Conservation (phyloP, 768 basidiomycete genomes). For the Lactifluus volemus region DNA sequence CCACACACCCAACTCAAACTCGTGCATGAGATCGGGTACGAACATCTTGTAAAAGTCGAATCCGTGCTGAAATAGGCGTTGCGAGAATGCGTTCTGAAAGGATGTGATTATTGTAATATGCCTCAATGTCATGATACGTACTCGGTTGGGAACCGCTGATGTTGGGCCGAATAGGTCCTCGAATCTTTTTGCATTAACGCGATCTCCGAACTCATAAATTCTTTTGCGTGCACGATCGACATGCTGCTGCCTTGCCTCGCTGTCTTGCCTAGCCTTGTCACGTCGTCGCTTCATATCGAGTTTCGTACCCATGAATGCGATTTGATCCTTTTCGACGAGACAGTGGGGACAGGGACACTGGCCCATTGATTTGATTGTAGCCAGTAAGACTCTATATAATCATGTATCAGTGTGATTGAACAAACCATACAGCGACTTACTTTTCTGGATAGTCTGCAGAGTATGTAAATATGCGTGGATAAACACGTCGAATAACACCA, state of each 20-base stretch:
- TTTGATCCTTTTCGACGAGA: too few species aligned
- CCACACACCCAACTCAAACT: constrained; percentile 35
- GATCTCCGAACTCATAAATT: too few species aligned
- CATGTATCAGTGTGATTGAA: too few species aligned
- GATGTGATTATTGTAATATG: too few species aligned
- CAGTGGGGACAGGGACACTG: not conserved
- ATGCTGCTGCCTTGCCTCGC: too few species aligned
- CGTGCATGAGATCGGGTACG: constrained; percentile 32
- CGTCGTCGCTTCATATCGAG: not conserved
- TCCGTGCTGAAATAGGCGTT: constrained; percentile 16
- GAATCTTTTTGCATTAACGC: too few species aligned
- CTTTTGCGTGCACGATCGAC: too few species aligned
- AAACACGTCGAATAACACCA: constrained; percentile 20
- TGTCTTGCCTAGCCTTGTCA: not conserved
- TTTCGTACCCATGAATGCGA: not conserved
- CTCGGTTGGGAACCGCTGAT: too few species aligned
- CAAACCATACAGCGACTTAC: constrained; percentile 3
- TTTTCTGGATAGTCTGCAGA: constrained; percentile 23
- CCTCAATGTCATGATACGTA: not conserved
- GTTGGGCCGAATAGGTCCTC: too few species aligned
- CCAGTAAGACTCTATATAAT: not conserved
- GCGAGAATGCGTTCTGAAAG: constrained; percentile 30
- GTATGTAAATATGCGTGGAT: constrained; percentile 23
- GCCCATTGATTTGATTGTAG: not conserved
- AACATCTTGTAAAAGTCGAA: constrained; percentile 26